Percentiles rank a stretch among this genome's conserved stretches.
Evolutionary conservation across 129 eudicot genomes (phyloP).

Genomic region (Lactuca sativa): DNA sequence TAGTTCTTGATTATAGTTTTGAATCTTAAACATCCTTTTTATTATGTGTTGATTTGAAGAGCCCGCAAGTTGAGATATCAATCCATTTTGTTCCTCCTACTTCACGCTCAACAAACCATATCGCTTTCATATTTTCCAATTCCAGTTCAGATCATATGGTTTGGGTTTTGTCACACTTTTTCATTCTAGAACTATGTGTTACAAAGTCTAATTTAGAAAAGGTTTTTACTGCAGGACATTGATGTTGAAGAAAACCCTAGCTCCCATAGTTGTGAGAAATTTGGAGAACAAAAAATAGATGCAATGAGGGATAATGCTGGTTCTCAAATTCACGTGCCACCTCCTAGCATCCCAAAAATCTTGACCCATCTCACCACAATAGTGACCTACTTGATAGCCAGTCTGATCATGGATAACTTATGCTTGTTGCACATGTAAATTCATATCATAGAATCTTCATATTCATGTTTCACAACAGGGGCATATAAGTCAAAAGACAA

Average conservation of each 20-base stretch:
- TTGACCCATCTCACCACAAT: constrained; percentile 99
- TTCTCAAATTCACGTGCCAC: constrained; percentile 98
- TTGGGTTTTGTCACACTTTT: neutral
- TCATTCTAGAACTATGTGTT: neutral
- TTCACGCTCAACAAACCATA: constrained; percentile 75
- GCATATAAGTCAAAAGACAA: constrained; percentile 13
- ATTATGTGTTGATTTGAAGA: constrained; percentile 75
- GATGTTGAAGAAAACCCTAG: constrained; percentile 37
- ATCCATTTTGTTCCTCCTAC: constrained; percentile 68
- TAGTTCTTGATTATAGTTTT: too few species aligned
- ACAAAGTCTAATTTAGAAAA: neutral
- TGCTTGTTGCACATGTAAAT: constrained; percentile 73
- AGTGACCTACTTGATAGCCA: constrained; percentile 89
- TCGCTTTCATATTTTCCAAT: constrained; percentile 68
- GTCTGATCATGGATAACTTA: constrained; percentile 96
- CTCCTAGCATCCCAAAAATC: constrained; percentile 98
- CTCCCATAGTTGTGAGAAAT: constrained; percentile 36
- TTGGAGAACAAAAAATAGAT: too few species aligned
- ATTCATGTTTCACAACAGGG: neutral
- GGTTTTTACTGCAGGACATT: constrained; percentile 47
- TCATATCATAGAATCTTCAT: constrained; percentile 7
- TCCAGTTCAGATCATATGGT: constrained; percentile 42
- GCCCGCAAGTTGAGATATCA: constrained; percentile 80
- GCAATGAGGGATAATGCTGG: constrained; percentile 39
- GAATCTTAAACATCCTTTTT: too few species aligned